Conservation (phyloP, 495 filamentous ascomycete genomes). For the Xylaria grammica region DNA sequence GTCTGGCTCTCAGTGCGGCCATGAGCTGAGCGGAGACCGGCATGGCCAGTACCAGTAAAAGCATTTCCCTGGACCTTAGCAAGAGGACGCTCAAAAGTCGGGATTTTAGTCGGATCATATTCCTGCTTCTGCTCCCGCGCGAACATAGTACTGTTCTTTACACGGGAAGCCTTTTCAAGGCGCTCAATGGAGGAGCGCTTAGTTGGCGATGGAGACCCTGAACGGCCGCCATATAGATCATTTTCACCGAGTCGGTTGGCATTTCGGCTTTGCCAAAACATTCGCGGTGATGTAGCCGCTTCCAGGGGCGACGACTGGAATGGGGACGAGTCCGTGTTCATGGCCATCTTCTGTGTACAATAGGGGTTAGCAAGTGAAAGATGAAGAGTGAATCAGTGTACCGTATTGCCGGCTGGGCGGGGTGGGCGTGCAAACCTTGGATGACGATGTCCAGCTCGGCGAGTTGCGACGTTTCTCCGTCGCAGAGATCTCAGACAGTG, state of each 20-base stretch:
- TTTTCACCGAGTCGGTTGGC: constrained; percentile 73
- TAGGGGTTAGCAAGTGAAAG: constrained; percentile 32
- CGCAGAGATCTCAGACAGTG: constrained; percentile 63
- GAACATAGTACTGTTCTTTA: constrained; percentile 96
- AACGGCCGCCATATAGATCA: constrained; percentile 62
- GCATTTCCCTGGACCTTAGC: constrained; percentile 72
- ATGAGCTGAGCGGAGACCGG: constrained; percentile 54
- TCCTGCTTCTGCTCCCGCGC: constrained; percentile 86
- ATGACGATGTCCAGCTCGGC: constrained; percentile 72
- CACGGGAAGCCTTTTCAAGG: constrained; percentile 87
- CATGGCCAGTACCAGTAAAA: constrained; percentile 53
- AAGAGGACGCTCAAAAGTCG: constrained; percentile 77
- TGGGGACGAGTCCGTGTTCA: constrained; percentile 71
- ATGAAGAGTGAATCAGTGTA: constrained; percentile 12
- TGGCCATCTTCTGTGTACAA: constrained; percentile 49
- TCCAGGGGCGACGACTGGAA: constrained; percentile 77
- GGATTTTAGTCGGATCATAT: constrained; percentile 81
- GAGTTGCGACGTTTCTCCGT: constrained; percentile 71
- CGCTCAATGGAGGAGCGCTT: constrained; percentile 91
- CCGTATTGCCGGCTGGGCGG: background rate
- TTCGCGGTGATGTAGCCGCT: constrained; percentile 69
- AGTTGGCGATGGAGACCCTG: constrained; percentile 65
- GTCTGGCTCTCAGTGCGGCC: constrained; percentile 53
- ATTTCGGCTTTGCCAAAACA: constrained; percentile 86
- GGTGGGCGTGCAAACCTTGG: constrained; percentile 60